Evolutionary conservation across 345 rosid genomes (phyloP), one percentile per base, ranked within the genome.

Genomic region (Cardiospermum halicacabum): DNA sequence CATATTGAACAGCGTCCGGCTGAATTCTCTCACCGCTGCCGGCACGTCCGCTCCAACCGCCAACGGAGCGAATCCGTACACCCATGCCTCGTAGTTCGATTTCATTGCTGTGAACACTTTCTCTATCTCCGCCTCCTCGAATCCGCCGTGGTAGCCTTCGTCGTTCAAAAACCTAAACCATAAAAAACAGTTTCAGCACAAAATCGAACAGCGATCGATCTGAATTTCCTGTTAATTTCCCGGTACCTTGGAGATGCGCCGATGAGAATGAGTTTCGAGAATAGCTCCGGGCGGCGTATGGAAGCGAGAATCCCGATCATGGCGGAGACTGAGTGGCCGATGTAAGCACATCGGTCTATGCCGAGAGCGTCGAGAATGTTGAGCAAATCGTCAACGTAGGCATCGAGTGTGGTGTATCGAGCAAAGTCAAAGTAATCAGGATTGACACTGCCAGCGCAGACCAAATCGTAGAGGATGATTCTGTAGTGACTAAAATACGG

Each of bases 241-340:
- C 22, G 0, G 48, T 56, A 83, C 94, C 97, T 82, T 0, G 97
- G 97, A 0, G 96, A 88, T 57, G 94, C 94, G 32, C 90, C 89
- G 67, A 93, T 73, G 32, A 93, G 80, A 64, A 90, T 71, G 58
- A 93, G 84, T 51, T 93, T 88, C 28, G 87, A 30, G 84, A 93
- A 90, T 69, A 93, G 92, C 19, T 82, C 73, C 1, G 96, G 97
- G 27, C 96, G 87, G 36, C 87, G 83, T 59, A 86, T 83, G 55
- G 98, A 83, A 18, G 98, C 98, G 0, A 90, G 40, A 61, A 86
- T 80, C 9, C 97, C 97, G 49, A 88, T 79, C 98, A 84, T 93
- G 30, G 95, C 94, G 7, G 98, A 93, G 55, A 88, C 78, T 2
- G 98, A 93, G 80, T 88, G 98, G 1, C 98, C 98, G 0, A 93